Evolutionary conservation across 2,329 filamentous ascomycete genomes (phyloP), one percentile per base, ranked within the genome.

Genomic region (Colletotrichum chlorophyti): DNA sequence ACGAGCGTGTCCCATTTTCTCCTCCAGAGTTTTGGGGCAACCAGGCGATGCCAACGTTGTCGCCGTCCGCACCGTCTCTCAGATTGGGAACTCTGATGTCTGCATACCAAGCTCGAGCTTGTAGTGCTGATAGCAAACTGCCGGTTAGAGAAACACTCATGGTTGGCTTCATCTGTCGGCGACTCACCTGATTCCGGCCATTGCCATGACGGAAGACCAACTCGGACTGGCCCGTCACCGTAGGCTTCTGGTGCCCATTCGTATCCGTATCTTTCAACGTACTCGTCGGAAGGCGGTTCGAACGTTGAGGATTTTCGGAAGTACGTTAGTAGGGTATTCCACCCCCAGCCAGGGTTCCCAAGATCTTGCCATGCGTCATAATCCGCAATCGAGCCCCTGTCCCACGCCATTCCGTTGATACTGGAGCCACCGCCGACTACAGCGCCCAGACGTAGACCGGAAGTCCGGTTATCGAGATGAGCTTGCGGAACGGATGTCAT

Each of bases 271-370:
- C 51, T 15, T 3, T 53, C 53, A 4, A 58, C 23, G 23, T 46
- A 64, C 8, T 59, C 54, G 7, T 52, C 19, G 0, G 51, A 26
- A 2, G 65, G 65, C 9, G 65, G 63, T 4, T 37, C 46, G 19
- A 68, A 68, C 1, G 47, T 52, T 0, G 60, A 63, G 2, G 65
- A 67, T 53, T 70, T 72, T 42, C 63, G 65, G 34, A 70, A 71
- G 47, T 72, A 73, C 6, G 65, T 62, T 4, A 70, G 40, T 15
- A 75, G 61, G 5, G 50, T 67, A 12, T 70, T 63, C 69, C 73
- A 77, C 1, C 69, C 69, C 75, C 75, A 77, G 0, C 71, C 66
- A 0, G 68, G 62, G 29, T 77, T 77, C 0, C 74, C 74, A 0
- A 76, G 59, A 0, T 66, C 66, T 21, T 71, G 71, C 75, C 75